Evolutionary conservation across 1,139 yeast species (phyloP), one percentile per base, ranked within the genome.

Genomic region (Maudiozyma humilis): DNA sequence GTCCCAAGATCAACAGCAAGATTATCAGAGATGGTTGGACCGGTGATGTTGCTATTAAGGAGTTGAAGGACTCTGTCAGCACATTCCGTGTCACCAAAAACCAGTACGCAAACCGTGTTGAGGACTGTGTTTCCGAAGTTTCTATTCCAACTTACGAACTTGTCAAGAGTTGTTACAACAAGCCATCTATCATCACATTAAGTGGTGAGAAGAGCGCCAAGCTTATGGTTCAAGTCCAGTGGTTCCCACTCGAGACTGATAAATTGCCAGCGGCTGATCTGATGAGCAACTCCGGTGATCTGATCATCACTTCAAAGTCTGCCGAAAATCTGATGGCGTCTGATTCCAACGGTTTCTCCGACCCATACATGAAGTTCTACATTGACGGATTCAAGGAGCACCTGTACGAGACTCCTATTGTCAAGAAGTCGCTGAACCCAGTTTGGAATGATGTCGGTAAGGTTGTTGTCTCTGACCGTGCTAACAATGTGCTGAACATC

Each of bases 281-380:
- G 41, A 75, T 80, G 51, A 75, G 82, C 43, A 85, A 88, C 61
- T 73, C 80, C 51, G 99, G 99, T 62, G 69, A 69, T 30, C 67
- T 89, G 50, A 71, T 73, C n/a, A 71, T 88, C 30, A 76, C 74
- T 32, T 73, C 85, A 13, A 53, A 79, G 41, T 72, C 72, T 44
- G 97, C 93, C 2, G 73, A 72, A n/a, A 76, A 76, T 43, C 72
- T 93, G 50, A 76, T 82, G 41, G 73, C 95, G 13, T 93, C 91
- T 20, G 99, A 91, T 64, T 71, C 86, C 23, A 82, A 83, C 53
- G 97, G 97, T 44, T 83, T 82, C 61, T 86, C 96, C 7, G 99
- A 91, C 65, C 99, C 99, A 48, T 91, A 79, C 59, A 73, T 80
- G 47, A 75, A 79, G 56, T 73, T 86, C 47, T 76, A 66, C 56